Conservation (phyloP, 2,329 filamentous ascomycete genomes). For the Neopestalotiopsis sp. region DNA sequence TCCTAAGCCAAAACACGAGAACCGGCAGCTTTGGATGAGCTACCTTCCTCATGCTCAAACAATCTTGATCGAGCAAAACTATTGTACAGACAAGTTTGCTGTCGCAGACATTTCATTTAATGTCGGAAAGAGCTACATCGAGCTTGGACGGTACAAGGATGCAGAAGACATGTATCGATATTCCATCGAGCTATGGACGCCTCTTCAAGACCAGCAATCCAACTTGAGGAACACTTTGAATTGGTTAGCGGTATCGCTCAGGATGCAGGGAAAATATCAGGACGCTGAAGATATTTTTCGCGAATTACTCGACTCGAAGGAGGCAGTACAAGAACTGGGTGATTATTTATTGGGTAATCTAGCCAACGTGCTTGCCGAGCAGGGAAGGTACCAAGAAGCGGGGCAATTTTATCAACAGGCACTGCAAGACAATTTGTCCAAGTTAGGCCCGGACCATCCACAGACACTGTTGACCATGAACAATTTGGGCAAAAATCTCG, state of each 20-base stretch:
- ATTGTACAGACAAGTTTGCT: neutral
- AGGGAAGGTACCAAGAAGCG: too few relatives aligned
- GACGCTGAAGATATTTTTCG: neutral
- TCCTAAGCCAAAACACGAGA: neutral
- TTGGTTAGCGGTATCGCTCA: too few relatives aligned
- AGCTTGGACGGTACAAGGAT: neutral
- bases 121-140: neutral
- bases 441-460: too few relatives aligned
- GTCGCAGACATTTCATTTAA: neutral
- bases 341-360: neutral
- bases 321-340: neutral
- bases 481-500: too few relatives aligned
- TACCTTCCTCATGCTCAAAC: neutral
- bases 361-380: neutral
- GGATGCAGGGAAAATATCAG: too few relatives aligned
- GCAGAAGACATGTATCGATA: neutral
- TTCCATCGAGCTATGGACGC: neutral
- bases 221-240: too few relatives aligned
- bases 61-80: neutral
- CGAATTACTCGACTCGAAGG: neutral
- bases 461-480: too few relatives aligned
- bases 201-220: too few relatives aligned
- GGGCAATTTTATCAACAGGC: too few relatives aligned
- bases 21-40: neutral
- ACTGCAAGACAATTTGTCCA: rapidly evolving